phyloP scores from a whole-genome alignment of 352 stramenopile genomes.

The Globisporangium cylindrosporum region DNA sequence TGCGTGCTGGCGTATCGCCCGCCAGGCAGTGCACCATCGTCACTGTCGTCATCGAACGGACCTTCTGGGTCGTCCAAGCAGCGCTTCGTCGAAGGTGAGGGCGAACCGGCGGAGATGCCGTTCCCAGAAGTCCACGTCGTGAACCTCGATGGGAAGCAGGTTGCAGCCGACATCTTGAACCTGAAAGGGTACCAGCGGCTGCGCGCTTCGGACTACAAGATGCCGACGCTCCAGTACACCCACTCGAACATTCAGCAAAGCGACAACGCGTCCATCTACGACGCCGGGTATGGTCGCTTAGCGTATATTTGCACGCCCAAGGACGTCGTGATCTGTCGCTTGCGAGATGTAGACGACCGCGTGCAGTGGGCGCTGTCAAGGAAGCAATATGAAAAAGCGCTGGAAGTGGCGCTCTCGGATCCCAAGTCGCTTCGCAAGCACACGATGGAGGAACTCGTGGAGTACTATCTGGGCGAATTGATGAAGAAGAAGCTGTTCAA shows the following conservation, averaged over 20 bases:
- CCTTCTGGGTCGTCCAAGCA: slow-evolving; percentile 33
- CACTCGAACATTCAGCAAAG: slow-evolving; percentile 22
- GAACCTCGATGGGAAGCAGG: slow-evolving; percentile 79
- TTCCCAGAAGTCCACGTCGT: slow-evolving; percentile 87
- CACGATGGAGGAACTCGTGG: slow-evolving; percentile 60
- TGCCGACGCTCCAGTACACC: slow-evolving; percentile 66
- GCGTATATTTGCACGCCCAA: slow-evolving; percentile 83
- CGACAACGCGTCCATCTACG: slow-evolving; percentile 50
- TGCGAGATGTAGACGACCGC: slow-evolving; percentile 76
- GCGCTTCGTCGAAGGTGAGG: slow-evolving; percentile 63
- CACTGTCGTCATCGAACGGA: slow-evolving; percentile 18
- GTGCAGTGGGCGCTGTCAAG: slow-evolving; percentile 63
- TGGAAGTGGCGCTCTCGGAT: slow-evolving; percentile 65
- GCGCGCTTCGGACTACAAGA: slow-evolving; percentile 78
- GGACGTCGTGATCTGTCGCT: slow-evolving; percentile 80
- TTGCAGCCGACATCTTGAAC: slow-evolving; percentile 82
- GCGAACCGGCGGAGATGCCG: slow-evolving; percentile 63
- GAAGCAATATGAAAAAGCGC: slow-evolving; percentile 57
- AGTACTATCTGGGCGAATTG: slow-evolving; percentile 74
- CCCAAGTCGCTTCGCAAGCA: slow-evolving; percentile 50
- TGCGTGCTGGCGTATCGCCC: slow-evolving; percentile 74
- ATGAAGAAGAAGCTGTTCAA: slow-evolving; percentile 73
- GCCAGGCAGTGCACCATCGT: slow-evolving; percentile 28
- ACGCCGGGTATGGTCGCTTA: slow-evolving; percentile 60
- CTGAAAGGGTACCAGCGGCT: slow-evolving; percentile 73